Evolutionary conservation across 257 asterid genomes (phyloP).

Genomic region (Oldenlandia corymbosa): DNA sequence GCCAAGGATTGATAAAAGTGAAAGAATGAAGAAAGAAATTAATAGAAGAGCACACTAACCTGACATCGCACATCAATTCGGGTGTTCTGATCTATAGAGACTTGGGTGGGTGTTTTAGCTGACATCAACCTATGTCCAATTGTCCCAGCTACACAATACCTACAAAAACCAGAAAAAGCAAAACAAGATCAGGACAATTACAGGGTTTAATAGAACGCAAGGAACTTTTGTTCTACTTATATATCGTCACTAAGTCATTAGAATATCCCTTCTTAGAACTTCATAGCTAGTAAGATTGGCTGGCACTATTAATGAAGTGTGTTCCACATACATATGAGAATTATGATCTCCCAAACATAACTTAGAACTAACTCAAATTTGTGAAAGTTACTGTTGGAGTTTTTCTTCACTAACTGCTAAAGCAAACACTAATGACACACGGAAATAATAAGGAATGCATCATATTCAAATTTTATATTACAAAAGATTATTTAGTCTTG

Average conservation of each 20-base stretch:
- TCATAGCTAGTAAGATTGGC: not conserved
- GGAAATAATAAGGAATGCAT: not conserved
- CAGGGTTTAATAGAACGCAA: not conserved
- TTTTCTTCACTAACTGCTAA: not conserved
- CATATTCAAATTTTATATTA: too few relatives aligned
- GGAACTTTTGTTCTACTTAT: not conserved
- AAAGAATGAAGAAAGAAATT: not conserved
- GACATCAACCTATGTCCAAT: conserved; percentile 73
- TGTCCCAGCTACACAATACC: conserved; percentile 83
- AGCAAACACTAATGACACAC: not conserved
- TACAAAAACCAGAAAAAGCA: conserved; percentile 20
- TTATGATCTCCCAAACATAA: not conserved
- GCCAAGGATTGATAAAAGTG: not conserved
- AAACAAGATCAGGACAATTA: conserved; percentile 13
- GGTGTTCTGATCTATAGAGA: conserved; percentile 52
- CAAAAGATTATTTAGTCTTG: not conserved
- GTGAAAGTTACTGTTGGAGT: not conserved
- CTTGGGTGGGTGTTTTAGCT: conserved; percentile 58
- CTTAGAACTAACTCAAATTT: not conserved
- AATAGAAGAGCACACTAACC: conserved; percentile 34
- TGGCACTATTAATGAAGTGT: not conserved
- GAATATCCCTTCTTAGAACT: not conserved
- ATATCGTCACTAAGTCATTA: not conserved
- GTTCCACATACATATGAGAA: not conserved
- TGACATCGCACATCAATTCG: conserved; percentile 82